Evolutionary conservation across 768 basidiomycete species (phyloP), one percentile per base, ranked within the genome.

Genomic region (Amanita exitialis): DNA sequence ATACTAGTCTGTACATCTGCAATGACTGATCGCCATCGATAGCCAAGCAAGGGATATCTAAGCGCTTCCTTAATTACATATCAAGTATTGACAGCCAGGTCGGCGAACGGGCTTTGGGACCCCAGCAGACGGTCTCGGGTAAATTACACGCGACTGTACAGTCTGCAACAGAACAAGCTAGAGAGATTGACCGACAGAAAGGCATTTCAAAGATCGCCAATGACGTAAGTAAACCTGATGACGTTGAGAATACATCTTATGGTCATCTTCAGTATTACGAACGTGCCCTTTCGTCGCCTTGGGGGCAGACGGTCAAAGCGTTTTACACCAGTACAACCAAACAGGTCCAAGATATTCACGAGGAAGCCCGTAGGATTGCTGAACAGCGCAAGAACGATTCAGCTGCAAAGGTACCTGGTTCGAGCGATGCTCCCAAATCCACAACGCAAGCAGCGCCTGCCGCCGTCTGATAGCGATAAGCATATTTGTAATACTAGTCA

Each of bases 311-410:
- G 59, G 88, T 96, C 52, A 66, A 71, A 25, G 59, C 68, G 1
- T 97, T 96, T 72, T 97, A 96, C 72, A 95, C 94, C 12, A 68
- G 69, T 39, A 94, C 91, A 6, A 75, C 83, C 16, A 97, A 96
- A 70, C 89, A 94, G 66, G 83, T 90, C 23, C 60, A 77, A 16
- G 93, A 97, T 62, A 93, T 97, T 44, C 93, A 96, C 62, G 90
- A 93, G 61, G 94, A 97, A 67, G 94, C 94, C 2, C 71, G 74
- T 53, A 80, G 94, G 27, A 90, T 97, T 59, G 80, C 82, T 23
- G 76, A 74, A 23, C 65, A 71, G 50, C 76, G 86, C 57, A 83
- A 86, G 60, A 51, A 55, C 18, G 46, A 59, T 4, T 27, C 63
- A 2, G 28, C 56, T 10, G 39, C 51, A 36, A 16, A 30, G 28